These are phyloP conservation scores for Hypoxylon cercidicola DNA, from an alignment of 495 filamentous ascomycete genomes.

Conservation along the genomic window DNA sequence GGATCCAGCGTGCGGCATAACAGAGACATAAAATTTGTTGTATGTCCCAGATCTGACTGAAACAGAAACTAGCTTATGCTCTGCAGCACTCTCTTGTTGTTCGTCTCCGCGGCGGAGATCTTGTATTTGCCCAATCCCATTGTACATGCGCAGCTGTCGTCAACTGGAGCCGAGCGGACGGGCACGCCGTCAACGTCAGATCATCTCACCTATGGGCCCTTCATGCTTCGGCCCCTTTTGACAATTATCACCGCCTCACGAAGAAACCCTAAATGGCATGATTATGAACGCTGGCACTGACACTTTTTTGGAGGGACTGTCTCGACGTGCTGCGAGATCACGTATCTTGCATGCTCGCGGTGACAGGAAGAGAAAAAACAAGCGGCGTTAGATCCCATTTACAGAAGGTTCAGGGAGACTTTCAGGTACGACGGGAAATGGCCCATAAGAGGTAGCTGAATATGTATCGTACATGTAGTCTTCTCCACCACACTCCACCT, in stretches of 20 bases:
- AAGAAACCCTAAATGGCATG: conserved; percentile 12
- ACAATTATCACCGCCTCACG: conserved; percentile 7
- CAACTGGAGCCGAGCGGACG: conserved; percentile 37
- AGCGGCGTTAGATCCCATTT: conserved; percentile 29
- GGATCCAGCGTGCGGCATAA: conserved; percentile 18
- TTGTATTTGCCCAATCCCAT: conserved; percentile 23
- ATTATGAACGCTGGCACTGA: not conserved
- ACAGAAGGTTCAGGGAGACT: conserved; percentile 35
- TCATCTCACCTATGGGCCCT: conserved; percentile 30
- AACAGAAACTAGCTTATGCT: conserved; percentile 41
- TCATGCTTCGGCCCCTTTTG: conserved; percentile 11
- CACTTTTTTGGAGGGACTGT: not conserved
- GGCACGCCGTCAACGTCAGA: conserved; percentile 36
- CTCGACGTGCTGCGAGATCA: not conserved
- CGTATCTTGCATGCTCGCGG: not conserved
- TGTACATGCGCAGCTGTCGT: conserved; percentile 17
- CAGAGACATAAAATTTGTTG: conserved; percentile 28
- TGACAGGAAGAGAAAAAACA: conserved; percentile 18
- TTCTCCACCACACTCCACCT: conserved; percentile 37
- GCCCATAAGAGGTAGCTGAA: conserved; percentile 36
- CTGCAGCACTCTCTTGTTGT: conserved; percentile 38
- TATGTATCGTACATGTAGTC: conserved; percentile 30
- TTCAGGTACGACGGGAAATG: conserved; percentile 36
- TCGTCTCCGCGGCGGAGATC: conserved; percentile 40
- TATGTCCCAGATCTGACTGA: conserved; percentile 50